A percentile compares a stretch with the other conserved stretches of the same genome.
Conservation (phyloP, 352 stramenopile species). For the Phytophthora megakarya region DNA sequence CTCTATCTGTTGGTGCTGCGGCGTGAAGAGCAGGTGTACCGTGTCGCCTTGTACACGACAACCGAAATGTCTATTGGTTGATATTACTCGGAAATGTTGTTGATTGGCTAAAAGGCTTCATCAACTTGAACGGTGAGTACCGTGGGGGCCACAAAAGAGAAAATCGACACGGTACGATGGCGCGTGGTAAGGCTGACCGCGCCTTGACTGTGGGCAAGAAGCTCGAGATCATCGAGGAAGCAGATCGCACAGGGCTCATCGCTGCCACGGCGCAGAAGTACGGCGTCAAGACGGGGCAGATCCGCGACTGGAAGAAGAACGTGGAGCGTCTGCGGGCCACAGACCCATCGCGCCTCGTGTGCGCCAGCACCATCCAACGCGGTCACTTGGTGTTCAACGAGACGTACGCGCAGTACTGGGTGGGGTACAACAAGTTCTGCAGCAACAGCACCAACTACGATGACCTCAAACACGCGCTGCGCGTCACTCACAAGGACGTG, state of each 20-base stretch:
- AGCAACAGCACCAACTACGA: conserved; percentile 72
- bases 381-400: conserved; percentile 88
- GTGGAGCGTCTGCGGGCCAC: conserved; percentile 75
- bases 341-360: conserved; percentile 80
- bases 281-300: conserved; percentile 85
- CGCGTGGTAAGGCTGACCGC: conserved; percentile 79
- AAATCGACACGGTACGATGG: conserved; percentile 51
- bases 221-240: conserved; percentile 89
- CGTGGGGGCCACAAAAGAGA: conserved; percentile 49
- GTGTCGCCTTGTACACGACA: conserved; percentile 29
- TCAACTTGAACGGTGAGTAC: conserved; percentile 26
- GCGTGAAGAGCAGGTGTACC: conserved; percentile 13
- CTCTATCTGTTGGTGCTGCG: neutral
- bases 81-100: neutral
- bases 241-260: conserved; percentile 79
- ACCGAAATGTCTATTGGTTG: neutral
- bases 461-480: conserved; percentile 71
- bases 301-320: conserved; percentile 90
- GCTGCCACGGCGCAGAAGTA: conserved; percentile 84
- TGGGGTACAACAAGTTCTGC: conserved; percentile 90
- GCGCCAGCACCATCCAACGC: conserved; percentile 80
- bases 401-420: conserved; percentile 89
- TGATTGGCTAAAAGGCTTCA: conserved; percentile 11
- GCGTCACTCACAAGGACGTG: conserved; percentile 74
- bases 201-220: conserved; percentile 88